Base-by-base conservation (phyloP, 768 basidiomycete genomes). In the Suillus placidus region DNA sequence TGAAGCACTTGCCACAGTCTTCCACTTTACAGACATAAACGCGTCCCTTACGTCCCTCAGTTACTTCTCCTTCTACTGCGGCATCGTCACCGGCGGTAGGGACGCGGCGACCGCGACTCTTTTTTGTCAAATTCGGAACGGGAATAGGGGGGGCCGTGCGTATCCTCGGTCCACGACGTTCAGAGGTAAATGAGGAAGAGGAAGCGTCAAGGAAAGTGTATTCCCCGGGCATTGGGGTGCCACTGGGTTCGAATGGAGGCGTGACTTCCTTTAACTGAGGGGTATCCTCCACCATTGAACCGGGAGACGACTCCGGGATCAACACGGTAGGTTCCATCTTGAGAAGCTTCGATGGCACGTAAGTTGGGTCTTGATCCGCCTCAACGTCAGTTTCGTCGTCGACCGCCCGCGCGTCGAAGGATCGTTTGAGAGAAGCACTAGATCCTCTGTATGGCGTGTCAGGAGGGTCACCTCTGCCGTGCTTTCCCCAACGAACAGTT, bases 81-180 rank as follows among this genome's bases (percentile, higher is more conserved):
- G 69, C 18, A 26, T 60, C 58, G 47, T 78, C 77, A 0, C 45
- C 76, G 52, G 77, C 74, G 1, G 88, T 91, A 6, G 91, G 91
- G 26, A 93, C 91, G 65, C 89, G 84, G 43, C 91, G 85, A 14
- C 91, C 91, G 61, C 91, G 86, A 70, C 88, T 90, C 79, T 90
- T 91, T 81, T 92, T 93, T 54, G 88, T 92, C 67, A 93, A 73
- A 75, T 91, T 89, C 42, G 91, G 90, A 49, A 92, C 89, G 14
- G 90, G 90, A 34, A 88, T 81, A 30, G 90, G 90, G 56, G 87
- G 82, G 7, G 83, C 80, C 13, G 83, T 83, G 64, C 85, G 84
- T 69, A 85, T 81, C 52, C 83, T 83, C 23, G 85, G 80, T 62
- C 81, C 78, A 52, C 82, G 82, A 45, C 77, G 77, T 45, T 82